Evolutionary conservation across 2,329 filamentous ascomycete species (phyloP), one percentile per base, ranked within the genome.

Genomic region (Epichloe glyceriae): DNA sequence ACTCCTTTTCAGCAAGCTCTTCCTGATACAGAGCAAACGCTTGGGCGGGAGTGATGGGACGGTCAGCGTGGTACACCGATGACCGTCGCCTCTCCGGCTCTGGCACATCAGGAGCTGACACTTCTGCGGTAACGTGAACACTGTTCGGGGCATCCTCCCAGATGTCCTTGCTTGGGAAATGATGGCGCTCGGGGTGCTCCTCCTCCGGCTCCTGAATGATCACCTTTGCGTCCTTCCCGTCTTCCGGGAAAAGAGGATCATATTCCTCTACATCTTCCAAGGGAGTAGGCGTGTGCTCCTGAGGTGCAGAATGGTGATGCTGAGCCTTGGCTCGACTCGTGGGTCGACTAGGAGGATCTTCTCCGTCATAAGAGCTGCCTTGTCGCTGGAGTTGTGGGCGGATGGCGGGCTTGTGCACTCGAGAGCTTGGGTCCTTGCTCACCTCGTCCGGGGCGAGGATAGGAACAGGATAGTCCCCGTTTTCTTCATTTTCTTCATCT

Each of bases 131-230:
- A 61, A 78, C 81, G 61, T 93, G 82, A 49, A 88, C 74, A 67
- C 89, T 95, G 62, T 83, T 85, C 4, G 94, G 93, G 0, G 88
- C 85, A 65, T 98, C 94, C 70, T 98, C 93, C 93, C 93, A 98
- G 40, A 97, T 80, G 64, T 98, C 93, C 64, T 90, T 86, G 66
- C 90, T 96, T 1, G 93, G 93, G 67, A 98, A 98, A 54, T 78
- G 68, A 53, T 85, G 84, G 55, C 80, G 79, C 54, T 76, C 70
- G 56, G 80, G 74, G 55, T 75, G 74, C 47, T 73, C 70, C 22
- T 64, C 63, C 41, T 65, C 63, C 45, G 62, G 50, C 39, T 69
- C 60, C 38, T 54, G 46, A 14, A 52, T 43, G 10, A 45, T 35
- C 26, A 49, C 52, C 8, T 64, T 63, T 17, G 69, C 64, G 49